phyloP scores from a whole-genome alignment of 257 asterid genomes.

The Solanum chiquidenum region DNA sequence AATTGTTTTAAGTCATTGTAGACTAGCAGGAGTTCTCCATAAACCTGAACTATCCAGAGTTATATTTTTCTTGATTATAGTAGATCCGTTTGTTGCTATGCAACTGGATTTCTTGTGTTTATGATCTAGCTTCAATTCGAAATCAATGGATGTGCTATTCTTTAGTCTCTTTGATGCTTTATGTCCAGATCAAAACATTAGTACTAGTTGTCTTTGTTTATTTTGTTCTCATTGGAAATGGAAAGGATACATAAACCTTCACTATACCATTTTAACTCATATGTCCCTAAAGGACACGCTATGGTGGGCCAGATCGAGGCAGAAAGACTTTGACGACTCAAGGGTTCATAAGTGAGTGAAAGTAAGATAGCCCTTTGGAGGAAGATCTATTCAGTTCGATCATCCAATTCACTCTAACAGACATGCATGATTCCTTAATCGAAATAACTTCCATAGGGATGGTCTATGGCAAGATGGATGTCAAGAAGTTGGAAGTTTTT shows the following conservation, averaged over 20 bases:
- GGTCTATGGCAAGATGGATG: background rate
- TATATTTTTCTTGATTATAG: background rate
- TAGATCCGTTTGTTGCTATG: background rate
- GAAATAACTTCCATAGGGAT: background rate
- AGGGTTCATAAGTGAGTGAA: background rate
- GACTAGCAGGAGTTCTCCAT: constrained; percentile 2
- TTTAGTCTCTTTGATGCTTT: background rate
- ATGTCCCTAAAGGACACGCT: background rate
- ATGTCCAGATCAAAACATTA: background rate
- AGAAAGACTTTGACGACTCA: background rate
- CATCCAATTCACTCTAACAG: background rate
- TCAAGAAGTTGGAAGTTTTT: background rate
- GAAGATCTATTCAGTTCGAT: background rate
- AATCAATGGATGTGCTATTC: background rate
- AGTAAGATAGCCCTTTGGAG: background rate
- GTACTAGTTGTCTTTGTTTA: background rate
- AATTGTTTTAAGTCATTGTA: constrained; percentile 3
- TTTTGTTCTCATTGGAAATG: background rate
- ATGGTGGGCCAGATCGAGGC: background rate
- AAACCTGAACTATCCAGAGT: background rate
- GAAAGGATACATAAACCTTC: background rate
- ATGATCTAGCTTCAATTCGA: background rate
- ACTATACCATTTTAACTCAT: background rate
- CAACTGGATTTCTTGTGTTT: background rate
- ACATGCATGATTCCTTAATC: background rate